Base-by-base conservation (phyloP, 1,284 basidiomycete species). In the Fomitiporia mediterranea region DNA sequence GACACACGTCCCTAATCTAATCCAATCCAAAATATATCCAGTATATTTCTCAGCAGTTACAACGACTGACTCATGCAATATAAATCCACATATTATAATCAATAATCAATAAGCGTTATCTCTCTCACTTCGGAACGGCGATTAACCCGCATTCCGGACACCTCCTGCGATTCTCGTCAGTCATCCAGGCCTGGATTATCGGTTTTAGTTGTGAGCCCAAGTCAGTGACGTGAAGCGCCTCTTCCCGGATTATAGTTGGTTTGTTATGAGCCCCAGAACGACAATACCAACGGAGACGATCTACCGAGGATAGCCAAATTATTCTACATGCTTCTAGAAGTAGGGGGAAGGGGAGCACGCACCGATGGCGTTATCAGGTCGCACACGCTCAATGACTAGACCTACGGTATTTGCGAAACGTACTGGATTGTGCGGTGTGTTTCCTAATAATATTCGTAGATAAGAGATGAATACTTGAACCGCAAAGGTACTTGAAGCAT, bases 281-380 rank as follows among this genome's bases (percentile, higher is more conserved):
- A 72, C 96, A 98, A 70, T 97, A 98, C 96, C 96, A 98, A 42
- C 92, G 83, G 56, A 98, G 78, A 1, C 86, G 86, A 70, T 99
- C 96, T 94, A 67, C n/a, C 13, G 35, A 42, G 34, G 57, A 56
- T 23, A 54, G 21, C 2, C 7, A 19, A 11, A 25, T 54, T 37
- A 35, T 34, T 27, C 58, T 57, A 28, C 38, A 51, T 51, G 7
- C 52, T 21, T 4, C 4, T 23, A 48, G 48, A 13, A 21, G n/a
- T 21, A 19, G 28, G 55, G 2, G 8, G 49, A 17, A 30, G 47
- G 51, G 44, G 7, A 34, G 54, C 15, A 15, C 74, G 44, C 60
- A 85, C 86, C 86, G 40, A 76, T 71, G 0, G 85, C 79, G 9
- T 64, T 70, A 30, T 74, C 76, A 0, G 94, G 94, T 43, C 96